These are phyloP conservation scores for Ustilago tritici DNA, from an alignment of 1,284 basidiomycete genomes.

Conservation along the genomic window DNA sequence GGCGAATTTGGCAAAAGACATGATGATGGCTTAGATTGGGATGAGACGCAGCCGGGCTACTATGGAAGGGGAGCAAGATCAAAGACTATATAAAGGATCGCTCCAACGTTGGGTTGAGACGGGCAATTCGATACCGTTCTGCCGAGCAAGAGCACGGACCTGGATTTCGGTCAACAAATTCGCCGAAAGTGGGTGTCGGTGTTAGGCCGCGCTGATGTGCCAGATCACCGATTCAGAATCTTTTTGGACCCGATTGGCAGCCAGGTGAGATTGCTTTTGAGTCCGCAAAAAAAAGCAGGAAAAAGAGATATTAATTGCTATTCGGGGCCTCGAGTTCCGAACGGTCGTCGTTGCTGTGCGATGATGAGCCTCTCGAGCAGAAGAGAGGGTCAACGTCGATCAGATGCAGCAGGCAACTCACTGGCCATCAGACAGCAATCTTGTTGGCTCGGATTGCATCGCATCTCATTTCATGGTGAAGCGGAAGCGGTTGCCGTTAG, in stretches of 20 bases:
- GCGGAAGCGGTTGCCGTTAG: too few species aligned
- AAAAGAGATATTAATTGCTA: not conserved
- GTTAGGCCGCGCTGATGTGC: not conserved
- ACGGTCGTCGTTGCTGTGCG: conserved; percentile 2
- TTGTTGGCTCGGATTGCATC: not conserved
- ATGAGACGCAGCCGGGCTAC: too few species aligned
- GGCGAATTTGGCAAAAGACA: conserved; percentile 50
- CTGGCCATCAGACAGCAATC: not conserved
- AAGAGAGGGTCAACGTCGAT: not conserved
- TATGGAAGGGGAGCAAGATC: too few species aligned
- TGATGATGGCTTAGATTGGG: conserved; percentile 18
- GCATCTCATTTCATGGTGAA: not conserved
- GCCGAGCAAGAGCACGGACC: conserved; percentile 4
- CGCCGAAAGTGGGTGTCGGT: not conserved
- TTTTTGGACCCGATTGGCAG: not conserved
- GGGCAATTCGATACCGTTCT: too few species aligned
- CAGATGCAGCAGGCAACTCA: not conserved
- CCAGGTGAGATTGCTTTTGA: not conserved
- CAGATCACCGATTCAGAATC: not conserved
- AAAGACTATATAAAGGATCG: too few species aligned
- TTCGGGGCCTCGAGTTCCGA: not conserved
- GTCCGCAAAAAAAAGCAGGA: not conserved
- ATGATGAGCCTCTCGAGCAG: not conserved
- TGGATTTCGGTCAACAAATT: conserved; percentile 3
- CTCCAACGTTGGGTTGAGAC: too few species aligned